Base-by-base conservation (phyloP, 441 rosid species). In the Pelargonium myrrhifolium region DNA sequence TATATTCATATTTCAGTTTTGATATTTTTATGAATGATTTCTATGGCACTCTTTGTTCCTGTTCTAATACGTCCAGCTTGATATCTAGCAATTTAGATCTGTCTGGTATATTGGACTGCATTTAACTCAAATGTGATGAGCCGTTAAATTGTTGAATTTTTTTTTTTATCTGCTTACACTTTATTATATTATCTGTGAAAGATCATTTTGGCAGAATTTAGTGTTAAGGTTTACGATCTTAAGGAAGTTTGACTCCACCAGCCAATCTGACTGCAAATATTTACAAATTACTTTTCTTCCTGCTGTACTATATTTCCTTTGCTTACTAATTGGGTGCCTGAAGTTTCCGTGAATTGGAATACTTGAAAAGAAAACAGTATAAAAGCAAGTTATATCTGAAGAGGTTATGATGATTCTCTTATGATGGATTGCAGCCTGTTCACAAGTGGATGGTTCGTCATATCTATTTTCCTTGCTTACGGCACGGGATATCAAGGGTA, bases 401-500 rank as follows among this genome's bases (percentile, higher is more conserved):
- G 59, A 31, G 40, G 12, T 31, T n/a, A 14, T 74, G 24, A 71
- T 84, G 70, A 83, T 65, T 24, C 28, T 72, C 53, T 79, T 40
- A 9, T 64, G 28, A 15, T 69, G 76, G 42, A 64, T 80, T 68
- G 67, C 92, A 95, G 98, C 98, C 98, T 68, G 99, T 92, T 83
- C 99, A 95, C 74, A 92, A 95, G 83, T 95, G 99, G 98, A 89
- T 92, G 96, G 90, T 90, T 79, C 95, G 97, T 56, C 99, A 95
- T 83, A 71, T 95, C 72, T 95, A 95, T 84, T 86, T 90, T 51
- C 98, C 98, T 0, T 95, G 92, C 79, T 74, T 95, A 75, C 85
- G 97, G 67, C 78, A 73, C 12, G 90, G 81, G 40, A 79, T 95
- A 66, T 92, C 97, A 0, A 92, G 84, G 92, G 99, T 92, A 83